A percentile compares a stretch with the other conserved stretches of the same genome.
Conservation (phyloP, 257 asterid genomes). For the Ehretia macrophylla region DNA sequence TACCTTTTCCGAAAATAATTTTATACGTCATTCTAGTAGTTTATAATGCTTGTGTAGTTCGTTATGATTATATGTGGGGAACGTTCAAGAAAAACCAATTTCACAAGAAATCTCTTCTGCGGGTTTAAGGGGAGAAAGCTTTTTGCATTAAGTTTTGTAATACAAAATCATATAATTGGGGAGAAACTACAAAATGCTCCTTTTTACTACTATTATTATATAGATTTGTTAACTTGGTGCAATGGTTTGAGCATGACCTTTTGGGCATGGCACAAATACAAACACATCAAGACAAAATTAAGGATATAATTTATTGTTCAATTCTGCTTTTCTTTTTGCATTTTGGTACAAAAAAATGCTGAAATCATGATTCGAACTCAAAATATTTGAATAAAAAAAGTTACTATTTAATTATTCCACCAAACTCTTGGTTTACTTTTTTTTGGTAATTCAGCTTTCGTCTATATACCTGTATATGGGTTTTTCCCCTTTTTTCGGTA, state of each 20-base stretch:
- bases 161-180: slow-evolving; percentile 25
- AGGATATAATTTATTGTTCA: neutral
- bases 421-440: too few species aligned
- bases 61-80: slow-evolving; percentile 40
- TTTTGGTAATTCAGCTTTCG: too few species aligned
- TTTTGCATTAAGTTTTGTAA: slow-evolving; percentile 16
- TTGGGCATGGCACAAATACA: slow-evolving; percentile 21
- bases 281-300: slow-evolving; percentile 4
- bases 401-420: too few species aligned
- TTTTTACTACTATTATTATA: slow-evolving; percentile 20
- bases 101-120: slow-evolving; percentile 43
- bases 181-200: slow-evolving; percentile 44
- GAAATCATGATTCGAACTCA: too few species aligned
- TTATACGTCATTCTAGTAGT: slow-evolving; percentile 33
- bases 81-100: slow-evolving; percentile 35
- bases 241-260: slow-evolving; percentile 8
- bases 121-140: slow-evolving; percentile 12
- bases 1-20: slow-evolving; percentile 34
- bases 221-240: neutral
- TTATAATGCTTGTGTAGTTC: slow-evolving; percentile 55
- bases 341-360: too few species aligned
- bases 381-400: too few species aligned
- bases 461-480: too few species aligned
- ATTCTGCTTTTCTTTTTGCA: too few species aligned
- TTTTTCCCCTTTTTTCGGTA: too few species aligned